Percentiles rank a stretch among this genome's conserved stretches.
Conservation (phyloP, 495 filamentous ascomycete genomes). For the Hamigera avellanea region DNA sequence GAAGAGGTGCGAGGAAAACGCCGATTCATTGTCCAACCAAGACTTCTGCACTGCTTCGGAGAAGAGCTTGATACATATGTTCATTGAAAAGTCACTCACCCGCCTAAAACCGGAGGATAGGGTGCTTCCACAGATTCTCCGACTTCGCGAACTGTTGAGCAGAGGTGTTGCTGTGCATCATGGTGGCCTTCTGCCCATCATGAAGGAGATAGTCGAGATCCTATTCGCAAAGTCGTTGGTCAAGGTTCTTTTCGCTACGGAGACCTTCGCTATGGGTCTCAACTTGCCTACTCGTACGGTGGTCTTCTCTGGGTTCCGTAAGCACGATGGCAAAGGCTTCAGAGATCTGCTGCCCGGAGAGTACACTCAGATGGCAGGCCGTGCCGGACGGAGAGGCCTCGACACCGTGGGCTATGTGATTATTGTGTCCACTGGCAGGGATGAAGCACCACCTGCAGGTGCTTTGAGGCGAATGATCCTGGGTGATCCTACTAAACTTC, state of each 20-base stretch:
- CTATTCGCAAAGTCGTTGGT: conserved; percentile 89
- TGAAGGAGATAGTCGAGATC: conserved; percentile 97
- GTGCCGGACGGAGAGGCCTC: conserved; percentile 85
- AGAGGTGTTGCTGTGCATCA: conserved; percentile 94
- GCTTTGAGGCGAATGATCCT: conserved; percentile 87
- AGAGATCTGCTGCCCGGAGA: conserved; percentile 87
- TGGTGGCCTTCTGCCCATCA: conserved; percentile 87
- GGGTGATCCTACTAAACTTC: conserved; percentile 86
- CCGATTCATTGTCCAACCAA: conserved; percentile 84
- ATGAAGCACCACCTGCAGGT: conserved; percentile 77
- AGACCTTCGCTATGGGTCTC: conserved; percentile 97
- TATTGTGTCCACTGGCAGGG: conserved; percentile 68
- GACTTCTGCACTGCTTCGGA: conserved; percentile 87
- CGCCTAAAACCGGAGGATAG: conserved; percentile 86
- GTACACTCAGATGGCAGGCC: conserved; percentile 97
- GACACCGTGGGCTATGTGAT: conserved; percentile 91
- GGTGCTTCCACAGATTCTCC: conserved; percentile 76
- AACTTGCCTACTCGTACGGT: conserved; percentile 94
- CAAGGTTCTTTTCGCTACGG: conserved; percentile 93
- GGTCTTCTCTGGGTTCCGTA: conserved; percentile 93
- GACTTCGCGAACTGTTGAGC: conserved; percentile 72
- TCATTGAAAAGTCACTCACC: conserved; percentile 89
- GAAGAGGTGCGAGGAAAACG: conserved; percentile 92
- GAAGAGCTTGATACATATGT: conserved; percentile 96
- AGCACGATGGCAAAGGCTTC: conserved; percentile 86